Evolutionary conservation across 345 rosid species (phyloP).

Genomic region (Passiflora organensis): DNA sequence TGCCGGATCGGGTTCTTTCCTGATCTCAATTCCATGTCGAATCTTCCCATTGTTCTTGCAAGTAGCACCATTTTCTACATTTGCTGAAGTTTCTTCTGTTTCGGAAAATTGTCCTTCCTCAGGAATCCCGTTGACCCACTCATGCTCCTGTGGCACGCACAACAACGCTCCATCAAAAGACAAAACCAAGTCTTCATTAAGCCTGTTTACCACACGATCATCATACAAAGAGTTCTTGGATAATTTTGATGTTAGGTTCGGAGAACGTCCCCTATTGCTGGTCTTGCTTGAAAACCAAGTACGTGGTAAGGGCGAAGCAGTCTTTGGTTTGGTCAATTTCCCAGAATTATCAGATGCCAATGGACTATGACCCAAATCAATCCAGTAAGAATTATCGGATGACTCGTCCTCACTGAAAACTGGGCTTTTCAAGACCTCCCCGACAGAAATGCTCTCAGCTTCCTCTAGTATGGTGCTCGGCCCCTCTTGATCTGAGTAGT

Average conservation of each 20-base stretch:
- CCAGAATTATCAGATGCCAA: constrained; percentile 42
- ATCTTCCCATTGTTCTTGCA: constrained; percentile 35
- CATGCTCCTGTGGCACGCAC: constrained; percentile 52
- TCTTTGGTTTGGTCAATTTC: constrained; percentile 31
- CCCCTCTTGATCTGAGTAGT: constrained; percentile 70
- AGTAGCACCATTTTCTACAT: constrained; percentile 19
- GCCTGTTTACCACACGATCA: constrained; percentile 19
- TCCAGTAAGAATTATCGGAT: constrained; percentile 63
- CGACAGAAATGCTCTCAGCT: constrained; percentile 67
- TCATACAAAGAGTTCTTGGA: constrained; percentile 33
- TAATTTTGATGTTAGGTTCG: constrained; percentile 33
- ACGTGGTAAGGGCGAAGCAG: constrained; percentile 35
- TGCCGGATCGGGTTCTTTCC: constrained; percentile 1
- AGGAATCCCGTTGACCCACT: constrained; percentile 38
- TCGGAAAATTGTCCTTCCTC: constrained; percentile 36
- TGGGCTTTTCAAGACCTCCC: constrained; percentile 76
- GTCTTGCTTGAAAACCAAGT: constrained; percentile 47
- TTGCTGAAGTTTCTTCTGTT: constrained; percentile 21
- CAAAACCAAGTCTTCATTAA: constrained; percentile 36
- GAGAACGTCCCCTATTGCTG: constrained; percentile 34
- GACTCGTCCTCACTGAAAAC: constrained; percentile 61
- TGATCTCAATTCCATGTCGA: constrained; percentile 34
- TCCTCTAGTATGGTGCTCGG: constrained; percentile 79
- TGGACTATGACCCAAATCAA: constrained; percentile 75
- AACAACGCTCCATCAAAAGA: constrained; percentile 80